These are phyloP conservation scores for Lepiota brunneoincarnata DNA, from an alignment of 768 basidiomycete species.

Conservation along the genomic window DNA sequence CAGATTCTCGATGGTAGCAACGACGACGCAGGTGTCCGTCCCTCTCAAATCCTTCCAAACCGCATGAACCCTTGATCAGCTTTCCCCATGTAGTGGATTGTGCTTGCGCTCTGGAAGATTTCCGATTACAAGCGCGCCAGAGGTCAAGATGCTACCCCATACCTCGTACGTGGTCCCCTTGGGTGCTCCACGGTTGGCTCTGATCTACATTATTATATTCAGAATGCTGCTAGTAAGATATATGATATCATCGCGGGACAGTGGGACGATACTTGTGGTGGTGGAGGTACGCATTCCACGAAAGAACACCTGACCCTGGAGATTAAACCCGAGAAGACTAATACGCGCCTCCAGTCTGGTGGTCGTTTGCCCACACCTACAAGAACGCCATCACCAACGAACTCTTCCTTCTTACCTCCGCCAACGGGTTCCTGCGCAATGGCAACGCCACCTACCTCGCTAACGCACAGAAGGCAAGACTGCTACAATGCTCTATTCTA, in stretches of 20 bases:
- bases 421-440: constrained; percentile 41
- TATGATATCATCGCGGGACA: constrained; percentile 50
- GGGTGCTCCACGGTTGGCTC: not conserved
- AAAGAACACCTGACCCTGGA: not conserved
- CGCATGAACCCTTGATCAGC: not conserved
- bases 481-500: not conserved
- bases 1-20: constrained; percentile 44
- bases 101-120: constrained; percentile 57
- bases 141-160: constrained; percentile 29
- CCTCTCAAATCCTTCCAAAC: not conserved
- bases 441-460: constrained; percentile 37
- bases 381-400: constrained; percentile 65
- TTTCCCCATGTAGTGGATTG: constrained; percentile 42
- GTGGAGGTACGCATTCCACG: constrained; percentile 40
- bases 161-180: constrained; percentile 22
- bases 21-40: constrained; percentile 49
- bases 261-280: constrained; percentile 50
- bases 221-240: constrained; percentile 45
- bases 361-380: constrained; percentile 52
- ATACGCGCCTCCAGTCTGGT: constrained; percentile 41
- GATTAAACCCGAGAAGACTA: too few species aligned
- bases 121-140: constrained; percentile 46
- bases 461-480: constrained; percentile 44
- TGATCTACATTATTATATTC: not conserved
- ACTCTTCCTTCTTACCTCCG: constrained; percentile 50